Evolutionary conservation across 805 yeast genomes (phyloP).

Genomic region (Candida verbasci): DNA sequence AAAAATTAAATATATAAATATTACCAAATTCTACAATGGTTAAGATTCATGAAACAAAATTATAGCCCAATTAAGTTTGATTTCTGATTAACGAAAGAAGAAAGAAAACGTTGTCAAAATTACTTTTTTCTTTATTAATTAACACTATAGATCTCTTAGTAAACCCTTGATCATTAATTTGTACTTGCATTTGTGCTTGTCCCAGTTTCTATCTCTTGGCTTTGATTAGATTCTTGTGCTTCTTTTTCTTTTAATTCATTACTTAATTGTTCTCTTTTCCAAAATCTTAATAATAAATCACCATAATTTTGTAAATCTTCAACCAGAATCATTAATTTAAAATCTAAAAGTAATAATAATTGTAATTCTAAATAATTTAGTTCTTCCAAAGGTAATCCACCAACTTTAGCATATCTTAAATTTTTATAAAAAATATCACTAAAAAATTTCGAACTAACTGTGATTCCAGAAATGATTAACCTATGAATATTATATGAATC

Average conservation of each 20-base stretch:
- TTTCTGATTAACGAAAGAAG: too few relatives aligned
- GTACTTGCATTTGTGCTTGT: too few relatives aligned
- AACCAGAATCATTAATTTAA: conserved; percentile 78
- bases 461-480: conserved; percentile 87
- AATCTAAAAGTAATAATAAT: conserved; percentile 78
- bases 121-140: too few relatives aligned
- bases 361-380: conserved; percentile 89
- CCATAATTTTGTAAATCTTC: conserved; percentile 92
- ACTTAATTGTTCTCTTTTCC: conserved; percentile 66
- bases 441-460: conserved; percentile 92
- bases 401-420: conserved; percentile 90
- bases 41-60: too few relatives aligned
- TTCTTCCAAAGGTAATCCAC: conserved; percentile 91
- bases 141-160: too few relatives aligned
- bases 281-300: conserved; percentile 76
- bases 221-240: neutral
- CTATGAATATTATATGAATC: conserved; percentile 95
- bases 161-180: too few relatives aligned
- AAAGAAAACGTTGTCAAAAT: too few relatives aligned
- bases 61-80: too few relatives aligned
- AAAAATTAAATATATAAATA: too few relatives aligned
- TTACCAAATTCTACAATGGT: too few relatives aligned
- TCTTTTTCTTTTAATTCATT: conserved; percentile 23
- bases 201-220: too few relatives aligned
- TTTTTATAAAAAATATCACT: conserved; percentile 93